Base-by-base conservation (phyloP, 805 yeast species). In the Nakazawaea holstii region DNA sequence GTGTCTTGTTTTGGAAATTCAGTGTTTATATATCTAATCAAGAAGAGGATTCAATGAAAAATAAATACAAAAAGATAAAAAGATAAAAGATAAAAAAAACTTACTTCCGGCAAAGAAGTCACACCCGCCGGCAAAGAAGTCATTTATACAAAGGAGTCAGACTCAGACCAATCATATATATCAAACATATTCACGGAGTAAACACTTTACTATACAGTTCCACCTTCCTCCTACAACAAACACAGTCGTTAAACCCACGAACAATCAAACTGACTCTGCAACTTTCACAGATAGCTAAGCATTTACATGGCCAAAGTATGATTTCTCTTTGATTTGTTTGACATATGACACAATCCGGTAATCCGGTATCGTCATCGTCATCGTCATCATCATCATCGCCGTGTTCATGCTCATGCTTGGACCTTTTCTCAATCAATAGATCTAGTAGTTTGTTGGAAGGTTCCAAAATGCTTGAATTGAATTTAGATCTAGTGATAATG, bases 231-330 rank as follows among this genome's bases (percentile, higher is more conserved):
- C 96, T 75, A 58, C 97, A 91, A 58, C 95, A 86, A 0, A 90
- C 92, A 64, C 97, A 91, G 0, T 83, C 84, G 49, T 76, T 78
- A 58, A 84, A 83, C 10, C 86, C 85, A 51, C 90, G 75, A 31
- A 82, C 67, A 7, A 87, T 88, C 45, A 91, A 70, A 14, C 85
- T 77, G 9, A 82, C 68, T 14, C 97, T 73, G 59, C 97, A 91
- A 26, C 77, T 74, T 53, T 90, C 96, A 63, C 97, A 91, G 5
- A 91, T 70, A 0, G 96, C 90, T 48, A 91, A 78, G 62, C 97
- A 91, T 55, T 80, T 78, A 60, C 97, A 91, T 0, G 97, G 97
- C 97, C 97, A 91, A 2, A 92, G 69, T 8, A 91, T 81, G 37
- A 91, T 77, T 49, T 84, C 86, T 53, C 97, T 72, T 5, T 80